Evolutionary conservation across 2,329 filamentous ascomycete species (phyloP), one percentile per base, ranked within the genome.

Genomic region (Cryphonectria carpinicola): DNA sequence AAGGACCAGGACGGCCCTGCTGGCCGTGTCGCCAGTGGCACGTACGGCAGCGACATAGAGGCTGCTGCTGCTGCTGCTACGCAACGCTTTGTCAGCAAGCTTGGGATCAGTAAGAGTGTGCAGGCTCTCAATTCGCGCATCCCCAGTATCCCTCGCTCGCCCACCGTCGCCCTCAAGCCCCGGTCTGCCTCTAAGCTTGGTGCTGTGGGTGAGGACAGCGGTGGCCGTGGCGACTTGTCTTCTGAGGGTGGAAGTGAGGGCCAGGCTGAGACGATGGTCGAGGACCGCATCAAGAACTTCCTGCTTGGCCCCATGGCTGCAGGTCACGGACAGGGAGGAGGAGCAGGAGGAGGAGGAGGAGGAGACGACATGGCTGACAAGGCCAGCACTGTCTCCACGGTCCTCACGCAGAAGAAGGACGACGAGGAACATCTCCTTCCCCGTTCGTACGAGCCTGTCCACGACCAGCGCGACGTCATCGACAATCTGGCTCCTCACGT

Each of bases 31-130:
- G 66, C 67, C 7, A 69, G 70, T 46, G 70, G 70, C 0, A 52
- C 19, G 37, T 69, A 69, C 39, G 70, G 67, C 10, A 69, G 70
- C 54, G 70, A 71, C 19, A 69, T 71, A 11, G 61, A 56, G 62
- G 52, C 62, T n/a, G 46, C 41, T 43, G 17, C 46, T 49, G 46
- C 46, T 49, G 22, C 22, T n/a, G 22, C 46, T 4, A 22, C 17
- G 46, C 7, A 49, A 7, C 43, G 43, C 46, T 49, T 49, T n/a
- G 46, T 11, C 46, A 22, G 46, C 46, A 49, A n/a, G 46, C 19
- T 22, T n/a, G 46, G 6, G 17, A 17, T 17, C 5, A 17, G 17
- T 46, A 49, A 49, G 46, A n/a, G n/a, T 4, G 46, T 49, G 46
- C 62, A 62, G 19, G 32, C 61, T 14, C 61, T 69, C 43, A 46